Base-by-base conservation (phyloP, 768 basidiomycete species). In the Tricholomella constricta region DNA sequence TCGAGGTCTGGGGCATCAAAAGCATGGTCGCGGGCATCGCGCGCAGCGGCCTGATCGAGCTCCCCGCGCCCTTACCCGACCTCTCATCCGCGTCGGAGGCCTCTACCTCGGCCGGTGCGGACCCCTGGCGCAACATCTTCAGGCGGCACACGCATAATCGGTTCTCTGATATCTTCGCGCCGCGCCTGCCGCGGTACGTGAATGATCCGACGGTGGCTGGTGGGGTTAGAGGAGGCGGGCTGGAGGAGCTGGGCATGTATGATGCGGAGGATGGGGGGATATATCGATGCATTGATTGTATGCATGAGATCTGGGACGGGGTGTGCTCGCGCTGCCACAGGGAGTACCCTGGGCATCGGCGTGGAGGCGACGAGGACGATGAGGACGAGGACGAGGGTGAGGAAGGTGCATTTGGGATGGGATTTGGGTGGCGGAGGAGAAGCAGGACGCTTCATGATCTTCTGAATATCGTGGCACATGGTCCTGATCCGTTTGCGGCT, bases 231-330 rank as follows among this genome's bases (percentile, higher is more conserved):
- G 56, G 49, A 12, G 64, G 62, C 60, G 62, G 62, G 60, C 69
- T 60, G 48, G 77, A 75, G 36, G 71, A 77, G 23, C 69, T 84
- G 59, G 88, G 89, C 0, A 81, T 87, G 73, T 78, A 79, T 29
- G 90, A 92, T 62, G 74, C 72, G 8, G 88, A 90, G 57, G 90
- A 91, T 53, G 88, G 85, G 10, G 86, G 84, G 1, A 76, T 92
- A n/a, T 86, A 83, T 62, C 79, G 90, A 15, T 93, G 91, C 64
- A 62, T 83, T 14, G 84, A 85, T 37, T 92, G 89, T 57, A 78
- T 84, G 76, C 83, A 91, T 62, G 91, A 93, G 69, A 87, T 93
- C 55, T 83, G 78, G 80, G 82, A 76, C 54, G 87, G 86, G 1
- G 64, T 76, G 19, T 93, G 91, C 62, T 77, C 82, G 4, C 62